Base-by-base conservation (phyloP, 306 rosid species). In the Cicer arietinum region DNA sequence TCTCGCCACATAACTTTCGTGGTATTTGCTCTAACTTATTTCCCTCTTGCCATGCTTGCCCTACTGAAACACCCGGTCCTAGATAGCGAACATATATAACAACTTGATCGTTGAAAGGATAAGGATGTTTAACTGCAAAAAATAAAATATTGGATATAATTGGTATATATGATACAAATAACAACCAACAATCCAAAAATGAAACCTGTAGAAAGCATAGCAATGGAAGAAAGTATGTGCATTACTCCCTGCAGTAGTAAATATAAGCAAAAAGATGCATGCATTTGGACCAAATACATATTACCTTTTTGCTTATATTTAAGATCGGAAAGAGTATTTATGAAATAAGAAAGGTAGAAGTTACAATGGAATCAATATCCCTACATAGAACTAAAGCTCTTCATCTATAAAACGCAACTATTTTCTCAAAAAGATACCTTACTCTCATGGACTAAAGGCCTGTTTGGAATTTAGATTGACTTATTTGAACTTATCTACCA, bases 11-110 rank as follows among this genome's bases (percentile, higher is more conserved):
- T 67, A 93, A 79, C 72, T 91, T 93, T 42, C 35, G 91, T 7
- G 98, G 98, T 18, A 89, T 88, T 74, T 91, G 94, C 43, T 91
- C 90, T 17, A 91, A 35, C n/a, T 84, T 82, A 3, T 66, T 89
- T 66, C 98, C 98, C 78, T 93, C 97, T 69, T 93, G 97, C 98
- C 98, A 93, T 67, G 93, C 97, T 81, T 93, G 98, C 65, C 89
- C 97, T 18, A 91, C 86, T 2, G 75, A 83, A 71, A 93, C 90
- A 47, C 96, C 94, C 1, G 96, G 96, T 53, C 92, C 97, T 40
- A 93, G 61, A 80, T 75, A 54, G 30, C 91, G 94, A 66, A 89
- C 79, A 42, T 93, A 93, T 46, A 91, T 79, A 40, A 93, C 87
- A 76, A 91, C 67, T 65, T 89, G 96, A 77, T 90, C 90, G 77